phyloP scores from a whole-genome alignment of 768 basidiomycete genomes.

The Clavaria fumosa region DNA sequence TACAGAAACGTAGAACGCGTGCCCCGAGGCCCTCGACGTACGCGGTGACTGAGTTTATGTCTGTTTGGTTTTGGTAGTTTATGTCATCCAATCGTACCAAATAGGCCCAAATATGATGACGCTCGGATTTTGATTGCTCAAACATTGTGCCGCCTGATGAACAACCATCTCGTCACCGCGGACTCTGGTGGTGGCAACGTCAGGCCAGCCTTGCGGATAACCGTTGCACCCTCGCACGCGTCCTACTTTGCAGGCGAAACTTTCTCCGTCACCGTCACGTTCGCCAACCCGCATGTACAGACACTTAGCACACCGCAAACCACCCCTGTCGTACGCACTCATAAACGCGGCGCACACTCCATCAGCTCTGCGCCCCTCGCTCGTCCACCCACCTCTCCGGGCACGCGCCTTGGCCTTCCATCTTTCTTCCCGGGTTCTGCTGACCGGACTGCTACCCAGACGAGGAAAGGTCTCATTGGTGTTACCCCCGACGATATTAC shows the following conservation, averaged over 20 bases:
- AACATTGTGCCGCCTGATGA: conserved; percentile 1
- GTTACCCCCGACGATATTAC: too few species aligned
- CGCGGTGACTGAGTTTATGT: neutral
- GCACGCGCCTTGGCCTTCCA: conserved; percentile 30
- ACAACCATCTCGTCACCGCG: neutral
- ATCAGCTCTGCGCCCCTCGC: conserved; percentile 73
- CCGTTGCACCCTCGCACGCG: conserved; percentile 66
- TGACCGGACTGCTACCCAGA: too few species aligned
- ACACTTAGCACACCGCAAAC: conserved; percentile 21
- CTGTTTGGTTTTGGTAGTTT: too few species aligned
- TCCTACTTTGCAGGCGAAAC: conserved; percentile 90
- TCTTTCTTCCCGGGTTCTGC: too few species aligned
- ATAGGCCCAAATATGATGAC: too few species aligned
- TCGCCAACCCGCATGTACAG: conserved; percentile 64
- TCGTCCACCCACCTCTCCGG: conserved; percentile 71
- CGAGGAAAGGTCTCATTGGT: conserved; percentile 45
- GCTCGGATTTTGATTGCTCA: neutral
- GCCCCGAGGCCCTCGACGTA: too few species aligned
- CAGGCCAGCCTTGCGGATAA: conserved; percentile 53
- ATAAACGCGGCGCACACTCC: conserved; percentile 64
- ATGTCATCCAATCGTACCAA: too few species aligned
- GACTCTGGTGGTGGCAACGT: too few species aligned
- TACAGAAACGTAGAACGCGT: too few species aligned
- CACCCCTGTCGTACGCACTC: too few species aligned
- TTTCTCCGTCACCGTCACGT: conserved; percentile 72